Evolutionary conservation across 129 eudicot species (phyloP).

Genomic region (Logfia minima): DNA sequence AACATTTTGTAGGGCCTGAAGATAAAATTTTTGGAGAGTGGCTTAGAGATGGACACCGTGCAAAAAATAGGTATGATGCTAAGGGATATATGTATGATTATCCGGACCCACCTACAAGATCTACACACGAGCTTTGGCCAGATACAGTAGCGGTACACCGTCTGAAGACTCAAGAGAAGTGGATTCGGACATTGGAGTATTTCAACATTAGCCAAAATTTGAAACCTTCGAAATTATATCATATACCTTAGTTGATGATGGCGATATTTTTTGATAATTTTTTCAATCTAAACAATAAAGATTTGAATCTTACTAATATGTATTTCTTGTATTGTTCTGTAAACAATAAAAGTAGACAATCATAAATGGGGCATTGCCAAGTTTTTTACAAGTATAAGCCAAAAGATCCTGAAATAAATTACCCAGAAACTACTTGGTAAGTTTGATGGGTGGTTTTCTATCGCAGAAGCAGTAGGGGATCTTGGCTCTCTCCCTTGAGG

Average conservation of each 20-base stretch:
- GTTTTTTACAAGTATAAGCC: neutral
- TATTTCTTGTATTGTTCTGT: slow-evolving; percentile 2
- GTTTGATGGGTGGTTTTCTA: neutral
- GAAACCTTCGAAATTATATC: slow-evolving; percentile 82
- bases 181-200: slow-evolving; percentile 73
- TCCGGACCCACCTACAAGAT: slow-evolving; percentile 72
- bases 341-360: neutral
- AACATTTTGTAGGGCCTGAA: slow-evolving; percentile 65
- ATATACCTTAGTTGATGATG: slow-evolving; percentile 51
- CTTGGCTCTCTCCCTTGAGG: neutral
- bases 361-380: neutral
- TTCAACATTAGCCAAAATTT: slow-evolving; percentile 68
- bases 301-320: neutral
- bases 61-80: slow-evolving; percentile 66
- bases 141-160: slow-evolving; percentile 79
- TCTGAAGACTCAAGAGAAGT: slow-evolving; percentile 76
- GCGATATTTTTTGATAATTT: neutral
- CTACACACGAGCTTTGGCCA: slow-evolving; percentile 92
- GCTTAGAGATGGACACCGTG: slow-evolving; percentile 64
- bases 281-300: slow-evolving; percentile 25
- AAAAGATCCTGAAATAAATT: neutral
- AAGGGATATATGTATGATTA: slow-evolving; percentile 90
- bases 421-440: neutral
- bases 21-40: slow-evolving; percentile 74
- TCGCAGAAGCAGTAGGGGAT: neutral